Base-by-base conservation (phyloP, 371 early-diverging fungal genomes). In the Mucor circinelloides region DNA sequence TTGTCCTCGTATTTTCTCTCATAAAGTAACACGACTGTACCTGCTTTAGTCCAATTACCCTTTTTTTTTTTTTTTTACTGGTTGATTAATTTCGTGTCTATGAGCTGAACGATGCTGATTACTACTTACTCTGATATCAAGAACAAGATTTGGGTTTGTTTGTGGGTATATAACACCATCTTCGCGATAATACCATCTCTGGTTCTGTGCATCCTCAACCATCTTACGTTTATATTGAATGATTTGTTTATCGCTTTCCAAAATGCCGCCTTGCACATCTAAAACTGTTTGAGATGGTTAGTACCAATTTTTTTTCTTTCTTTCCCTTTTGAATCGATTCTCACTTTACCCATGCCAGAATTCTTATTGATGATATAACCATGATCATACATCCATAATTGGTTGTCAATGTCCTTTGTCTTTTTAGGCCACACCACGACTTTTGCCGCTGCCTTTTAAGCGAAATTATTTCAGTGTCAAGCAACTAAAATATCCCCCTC, bases 111-210 rank as follows among this genome's bases (percentile, higher is more conserved):
- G 1, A 56, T 27, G 15, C 10, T 10, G n/a, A 23, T 15, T 17
- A 15, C 10, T 28, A 66, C 75, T 69, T 77, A 79, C 83, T 54
- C 80, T 69, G 31, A 81, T 84, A 67, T 81, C 82, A 27, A 81
- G 59, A 0, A 80, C 80, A 21, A 84, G 68, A 48, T 81, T 81
- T 0, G 82, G 82, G 23, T 79, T 74, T 19, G 71, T 70, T 61
- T 76, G 79, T 25, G 80, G 84, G 59, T 84, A 81, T 31, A 84
- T 76, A 61, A 80, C 76, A 9, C 82, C 82, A 65, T 83, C 83
- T 56, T 84, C 81, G 2, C 82, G 78, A 52, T 81, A 84, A 50
- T 72, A 78, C 84, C 84, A 84, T 48, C 77, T 58, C 55, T 84
- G 84, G 52, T 84, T 81, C 2, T 84, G 76, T 6, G 80, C 79